Evolutionary conservation across 169 alveolate genomes (phyloP).

Genomic region (Plasmodium malariae): DNA sequence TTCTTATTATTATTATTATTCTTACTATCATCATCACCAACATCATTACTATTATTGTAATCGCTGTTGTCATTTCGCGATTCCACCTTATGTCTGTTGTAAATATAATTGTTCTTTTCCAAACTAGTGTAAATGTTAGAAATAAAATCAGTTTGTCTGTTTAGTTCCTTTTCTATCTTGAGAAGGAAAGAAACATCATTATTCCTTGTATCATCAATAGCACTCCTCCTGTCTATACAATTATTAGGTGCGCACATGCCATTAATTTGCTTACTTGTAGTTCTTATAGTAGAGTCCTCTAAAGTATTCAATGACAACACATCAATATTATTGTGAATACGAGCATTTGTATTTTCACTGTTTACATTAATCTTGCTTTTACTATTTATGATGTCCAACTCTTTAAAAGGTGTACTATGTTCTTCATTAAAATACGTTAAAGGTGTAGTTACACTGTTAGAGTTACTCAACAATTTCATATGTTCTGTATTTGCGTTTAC

Average conservation of each 20-base stretch:
- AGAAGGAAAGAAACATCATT: too few species aligned
- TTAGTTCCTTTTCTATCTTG: constrained; percentile 59
- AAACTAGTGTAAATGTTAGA: constrained; percentile 32
- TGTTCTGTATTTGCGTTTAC: background rate
- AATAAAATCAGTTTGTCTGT: constrained; percentile 39
- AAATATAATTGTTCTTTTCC: constrained; percentile 41
- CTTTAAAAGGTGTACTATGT: background rate
- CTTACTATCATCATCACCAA: background rate
- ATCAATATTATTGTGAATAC: too few species aligned
- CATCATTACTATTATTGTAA: background rate
- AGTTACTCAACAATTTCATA: background rate
- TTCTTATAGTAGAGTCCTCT: too few species aligned
- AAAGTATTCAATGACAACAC: too few species aligned
- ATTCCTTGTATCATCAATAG: too few species aligned
- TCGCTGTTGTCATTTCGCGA: too few species aligned
- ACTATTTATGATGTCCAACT: too few species aligned
- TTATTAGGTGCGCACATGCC: too few species aligned
- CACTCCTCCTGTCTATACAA: too few species aligned
- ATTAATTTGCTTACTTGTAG: too few species aligned
- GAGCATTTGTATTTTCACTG: background rate
- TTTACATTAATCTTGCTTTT: too few species aligned
- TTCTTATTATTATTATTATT: too few species aligned
- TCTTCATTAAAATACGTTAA: background rate
- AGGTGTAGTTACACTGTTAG: background rate
- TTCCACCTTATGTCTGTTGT: background rate